These are phyloP conservation scores for Nosema granulosis DNA, from an alignment of 371 early-diverging fungal genomes.

Conservation along the genomic window DNA sequence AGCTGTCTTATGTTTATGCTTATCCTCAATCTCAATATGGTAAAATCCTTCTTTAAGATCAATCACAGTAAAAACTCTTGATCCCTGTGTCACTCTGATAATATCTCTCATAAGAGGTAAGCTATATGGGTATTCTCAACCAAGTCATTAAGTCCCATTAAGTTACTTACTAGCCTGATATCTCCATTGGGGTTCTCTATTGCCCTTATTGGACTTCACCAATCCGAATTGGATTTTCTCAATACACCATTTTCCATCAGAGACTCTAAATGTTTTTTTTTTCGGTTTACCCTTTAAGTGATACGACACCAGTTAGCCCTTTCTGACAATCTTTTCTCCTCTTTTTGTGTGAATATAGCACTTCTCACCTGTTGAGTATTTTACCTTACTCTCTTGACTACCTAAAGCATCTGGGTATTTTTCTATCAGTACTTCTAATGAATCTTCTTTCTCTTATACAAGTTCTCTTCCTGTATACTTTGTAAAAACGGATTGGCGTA, in stretches of 20 bases:
- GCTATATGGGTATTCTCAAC: not conserved
- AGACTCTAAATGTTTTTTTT: not conserved
- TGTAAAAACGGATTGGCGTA: too few species aligned
- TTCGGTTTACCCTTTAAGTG: not conserved
- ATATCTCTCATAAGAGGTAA: not conserved
- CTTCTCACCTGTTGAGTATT: not conserved
- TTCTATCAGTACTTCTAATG: not conserved
- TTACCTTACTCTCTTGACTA: not conserved
- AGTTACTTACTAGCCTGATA: too few species aligned
- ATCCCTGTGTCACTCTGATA: not conserved
- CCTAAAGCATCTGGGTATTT: not conserved
- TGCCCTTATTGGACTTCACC: slow-evolving; percentile 19
- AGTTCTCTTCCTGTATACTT: too few species aligned
- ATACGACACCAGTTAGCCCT: not conserved
- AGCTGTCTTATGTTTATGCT: not conserved
- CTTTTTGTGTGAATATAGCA: not conserved
- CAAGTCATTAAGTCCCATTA: not conserved
- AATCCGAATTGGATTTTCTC: slow-evolving; percentile 12
- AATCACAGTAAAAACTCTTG: not conserved
- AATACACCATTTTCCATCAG: not conserved
- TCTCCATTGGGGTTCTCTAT: slow-evolving; percentile 22
- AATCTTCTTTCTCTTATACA: not conserved
- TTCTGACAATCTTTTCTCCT: slow-evolving; percentile 10
- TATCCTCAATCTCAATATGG: not conserved
- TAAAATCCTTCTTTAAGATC: slow-evolving; percentile 8